Conservation (phyloP, 179 eudicot genomes). For the Amaranthus tricolor region DNA sequence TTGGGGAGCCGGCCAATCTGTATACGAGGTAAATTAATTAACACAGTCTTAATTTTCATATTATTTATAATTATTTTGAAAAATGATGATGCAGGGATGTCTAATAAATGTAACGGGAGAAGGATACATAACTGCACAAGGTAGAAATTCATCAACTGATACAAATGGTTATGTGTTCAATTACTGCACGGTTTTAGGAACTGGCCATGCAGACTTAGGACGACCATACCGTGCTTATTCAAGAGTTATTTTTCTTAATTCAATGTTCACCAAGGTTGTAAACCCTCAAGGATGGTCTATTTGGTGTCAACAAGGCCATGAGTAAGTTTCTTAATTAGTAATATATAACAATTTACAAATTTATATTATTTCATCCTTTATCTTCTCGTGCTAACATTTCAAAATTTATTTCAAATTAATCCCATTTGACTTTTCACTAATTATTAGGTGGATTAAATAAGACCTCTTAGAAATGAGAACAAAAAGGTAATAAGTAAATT, state of each 20-base stretch:
- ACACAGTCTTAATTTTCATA: too few relatives aligned
- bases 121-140: conserved; percentile 18
- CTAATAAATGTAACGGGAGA: conserved; percentile 8
- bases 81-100: not conserved
- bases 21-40: conserved; percentile 51
- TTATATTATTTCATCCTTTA: too few relatives aligned
- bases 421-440: too few relatives aligned
- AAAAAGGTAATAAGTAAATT: too few relatives aligned
- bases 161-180: conserved; percentile 18
- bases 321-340: conserved; percentile 7
- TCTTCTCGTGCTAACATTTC: too few relatives aligned
- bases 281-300: conserved; percentile 17
- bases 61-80: not conserved
- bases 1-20: conserved; percentile 56
- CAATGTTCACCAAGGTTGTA: not conserved
- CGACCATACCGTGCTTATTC: conserved; percentile 20
- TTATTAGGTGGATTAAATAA: too few relatives aligned
- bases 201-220: conserved; percentile 13
- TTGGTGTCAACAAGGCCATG: conserved; percentile 19
- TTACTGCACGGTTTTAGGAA: not conserved
- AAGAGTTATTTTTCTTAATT: conserved; percentile 12
- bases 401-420: too few relatives aligned
- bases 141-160: not conserved
- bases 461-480: too few relatives aligned
- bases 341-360: not conserved